phyloP scores from a whole-genome alignment of 140 eudicot species.

The Anethum foeniculum region DNA sequence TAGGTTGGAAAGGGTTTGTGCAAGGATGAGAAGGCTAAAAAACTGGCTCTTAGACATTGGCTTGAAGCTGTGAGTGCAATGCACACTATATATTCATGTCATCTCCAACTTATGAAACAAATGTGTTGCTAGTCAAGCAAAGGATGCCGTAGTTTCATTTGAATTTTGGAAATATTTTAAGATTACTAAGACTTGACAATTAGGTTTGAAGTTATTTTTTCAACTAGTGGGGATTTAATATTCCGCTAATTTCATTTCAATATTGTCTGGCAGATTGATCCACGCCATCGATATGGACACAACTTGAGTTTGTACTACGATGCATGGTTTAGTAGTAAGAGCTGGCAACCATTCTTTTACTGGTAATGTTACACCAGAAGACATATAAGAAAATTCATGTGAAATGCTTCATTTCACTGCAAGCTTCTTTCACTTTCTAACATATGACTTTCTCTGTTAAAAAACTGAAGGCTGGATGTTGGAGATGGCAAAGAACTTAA shows the following conservation, averaged over 20 bases:
- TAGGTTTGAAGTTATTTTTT: not conserved
- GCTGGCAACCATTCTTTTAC: constrained; percentile 76
- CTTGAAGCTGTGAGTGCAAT: constrained; percentile 63
- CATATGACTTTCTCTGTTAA: not conserved
- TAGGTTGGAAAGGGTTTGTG: constrained; percentile 72
- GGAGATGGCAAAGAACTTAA: constrained; percentile 71
- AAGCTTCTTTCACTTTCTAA: not conserved
- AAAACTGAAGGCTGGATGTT: constrained; percentile 53
- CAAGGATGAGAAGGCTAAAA: constrained; percentile 58
- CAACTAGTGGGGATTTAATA: not conserved
- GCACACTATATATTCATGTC: not conserved
- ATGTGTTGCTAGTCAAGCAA: not conserved
- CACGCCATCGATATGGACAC: constrained; percentile 77
- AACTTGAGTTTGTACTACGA: constrained; percentile 54
- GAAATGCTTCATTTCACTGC: not conserved
- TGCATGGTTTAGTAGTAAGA: constrained; percentile 56
- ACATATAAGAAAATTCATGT: not conserved
- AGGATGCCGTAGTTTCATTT: not conserved
- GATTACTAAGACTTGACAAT: not conserved
- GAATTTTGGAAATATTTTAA: not conserved
- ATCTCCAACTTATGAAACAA: not conserved
- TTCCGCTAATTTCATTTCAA: not conserved
- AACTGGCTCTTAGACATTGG: constrained; percentile 62
- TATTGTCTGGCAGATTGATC: constrained; percentile 46
- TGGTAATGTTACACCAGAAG: constrained; percentile 31